Conservation (phyloP, 768 basidiomycete genomes). For the Boletellus ananiceps region DNA sequence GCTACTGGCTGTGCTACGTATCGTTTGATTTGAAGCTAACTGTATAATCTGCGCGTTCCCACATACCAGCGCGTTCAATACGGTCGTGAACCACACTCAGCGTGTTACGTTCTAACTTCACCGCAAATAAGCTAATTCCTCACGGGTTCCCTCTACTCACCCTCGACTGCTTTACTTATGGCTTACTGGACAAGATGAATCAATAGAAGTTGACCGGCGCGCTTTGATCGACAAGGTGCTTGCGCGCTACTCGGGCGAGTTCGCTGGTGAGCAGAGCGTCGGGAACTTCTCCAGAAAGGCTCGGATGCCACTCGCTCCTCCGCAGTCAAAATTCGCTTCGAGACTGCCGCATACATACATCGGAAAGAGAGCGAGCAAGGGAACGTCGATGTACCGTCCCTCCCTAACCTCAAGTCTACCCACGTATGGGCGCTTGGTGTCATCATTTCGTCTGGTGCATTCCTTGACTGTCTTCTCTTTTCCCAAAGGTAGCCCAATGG, state of each 20-base stretch:
- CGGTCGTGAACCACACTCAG: too few species aligned
- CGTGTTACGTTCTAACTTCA: too few species aligned
- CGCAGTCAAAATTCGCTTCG: slow-evolving; percentile 74
- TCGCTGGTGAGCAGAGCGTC: slow-evolving; percentile 65
- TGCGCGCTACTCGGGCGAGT: slow-evolving; percentile 92
- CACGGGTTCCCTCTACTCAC: background rate
- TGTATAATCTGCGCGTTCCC: too few species aligned
- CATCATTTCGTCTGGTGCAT: background rate
- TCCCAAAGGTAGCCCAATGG: slow-evolving; percentile 67
- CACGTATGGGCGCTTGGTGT: slow-evolving; percentile 36
- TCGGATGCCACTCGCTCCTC: slow-evolving; percentile 86
- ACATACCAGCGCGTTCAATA: too few species aligned
- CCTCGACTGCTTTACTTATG: slow-evolving; percentile 31
- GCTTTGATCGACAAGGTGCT: slow-evolving; percentile 97
- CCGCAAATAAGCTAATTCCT: too few species aligned
- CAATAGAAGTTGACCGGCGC: slow-evolving; percentile 90
- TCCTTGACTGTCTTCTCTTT: background rate
- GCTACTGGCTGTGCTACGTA: too few species aligned
- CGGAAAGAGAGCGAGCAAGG: slow-evolving; percentile 9
- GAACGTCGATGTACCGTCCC: slow-evolving; percentile 12
- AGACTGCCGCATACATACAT: slow-evolving; percentile 52
- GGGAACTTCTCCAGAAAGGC: slow-evolving; percentile 93
- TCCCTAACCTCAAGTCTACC: slow-evolving; percentile 65
- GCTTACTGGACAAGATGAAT: slow-evolving; percentile 66
- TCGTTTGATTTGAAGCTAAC: too few species aligned